Evolutionary conservation across 345 rosid species (phyloP).

Genomic region (Salix brachista): DNA sequence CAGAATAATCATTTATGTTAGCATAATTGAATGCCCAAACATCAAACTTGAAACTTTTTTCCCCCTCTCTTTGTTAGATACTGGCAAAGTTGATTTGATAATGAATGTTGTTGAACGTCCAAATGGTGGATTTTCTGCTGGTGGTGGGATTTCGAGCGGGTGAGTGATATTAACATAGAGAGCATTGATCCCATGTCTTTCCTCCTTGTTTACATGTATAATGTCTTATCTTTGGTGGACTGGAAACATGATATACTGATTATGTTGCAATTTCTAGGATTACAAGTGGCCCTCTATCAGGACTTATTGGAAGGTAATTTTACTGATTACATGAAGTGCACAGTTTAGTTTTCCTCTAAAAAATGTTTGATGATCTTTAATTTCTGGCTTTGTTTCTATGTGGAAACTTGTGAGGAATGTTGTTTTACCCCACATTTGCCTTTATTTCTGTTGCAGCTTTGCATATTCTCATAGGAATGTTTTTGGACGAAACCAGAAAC

Average conservation of each 20-base stretch:
- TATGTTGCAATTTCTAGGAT: constrained; percentile 47
- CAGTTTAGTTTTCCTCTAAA: background rate
- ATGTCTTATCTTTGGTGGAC: background rate
- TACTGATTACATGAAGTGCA: constrained; percentile 1
- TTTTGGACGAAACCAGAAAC: constrained; percentile 88
- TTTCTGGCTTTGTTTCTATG: background rate
- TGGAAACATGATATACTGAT: constrained; percentile 8
- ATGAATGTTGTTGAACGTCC: constrained; percentile 96
- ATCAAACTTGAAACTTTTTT: background rate
- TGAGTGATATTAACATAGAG: constrained; percentile 29
- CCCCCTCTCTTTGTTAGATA: constrained; percentile 38
- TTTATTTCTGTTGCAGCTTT: constrained; percentile 56
- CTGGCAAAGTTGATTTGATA: constrained; percentile 81
- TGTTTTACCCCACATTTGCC: background rate
- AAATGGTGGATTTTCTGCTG: constrained; percentile 94
- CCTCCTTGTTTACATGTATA: background rate
- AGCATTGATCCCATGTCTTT: constrained; percentile 4
- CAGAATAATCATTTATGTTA: background rate
- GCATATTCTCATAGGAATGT: constrained; percentile 96
- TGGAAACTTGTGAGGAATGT: background rate
- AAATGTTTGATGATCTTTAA: background rate
- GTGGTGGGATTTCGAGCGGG: constrained; percentile 97
- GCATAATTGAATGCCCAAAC: background rate
- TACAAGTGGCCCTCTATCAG: constrained; percentile 86
- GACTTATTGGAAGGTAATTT: constrained; percentile 85